These are phyloP conservation scores for Fusarium equiseti DNA, from an alignment of 2,329 filamentous ascomycete species.

Conservation along the genomic window DNA sequence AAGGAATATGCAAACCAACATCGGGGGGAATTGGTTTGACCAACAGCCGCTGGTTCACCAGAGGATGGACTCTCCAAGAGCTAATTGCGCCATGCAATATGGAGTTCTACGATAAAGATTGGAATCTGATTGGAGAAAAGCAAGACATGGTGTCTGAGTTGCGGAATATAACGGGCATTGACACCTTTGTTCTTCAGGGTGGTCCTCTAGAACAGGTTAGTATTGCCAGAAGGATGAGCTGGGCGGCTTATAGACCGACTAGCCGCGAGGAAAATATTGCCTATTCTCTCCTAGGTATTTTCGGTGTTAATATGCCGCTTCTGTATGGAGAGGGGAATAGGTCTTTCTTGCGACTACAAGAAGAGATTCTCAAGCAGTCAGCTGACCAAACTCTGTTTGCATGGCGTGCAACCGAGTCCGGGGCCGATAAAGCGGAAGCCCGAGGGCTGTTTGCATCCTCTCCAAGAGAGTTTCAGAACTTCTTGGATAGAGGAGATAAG, in stretches of 20 bases:
- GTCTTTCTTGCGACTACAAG: constrained; percentile 52
- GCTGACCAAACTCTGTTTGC: constrained; percentile 54
- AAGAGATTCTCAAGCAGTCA: constrained; percentile 51
- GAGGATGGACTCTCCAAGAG: constrained; percentile 46
- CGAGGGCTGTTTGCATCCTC: not conserved
- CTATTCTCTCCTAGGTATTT: constrained; percentile 53
- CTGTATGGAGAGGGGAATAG: constrained; percentile 52
- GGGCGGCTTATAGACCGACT: constrained; percentile 4
- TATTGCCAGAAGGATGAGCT: not conserved
- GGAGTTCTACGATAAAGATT: constrained; percentile 44
- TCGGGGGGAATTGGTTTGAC: not conserved
- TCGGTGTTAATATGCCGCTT: constrained; percentile 53
- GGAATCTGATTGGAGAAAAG: constrained; percentile 37
- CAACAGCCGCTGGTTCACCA: constrained; percentile 35
- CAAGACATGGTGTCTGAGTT: constrained; percentile 38
- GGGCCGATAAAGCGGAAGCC: not conserved
- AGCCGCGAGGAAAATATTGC: constrained; percentile 51
- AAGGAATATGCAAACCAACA: not conserved
- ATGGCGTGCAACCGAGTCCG: constrained; percentile 16
- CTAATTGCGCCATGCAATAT: constrained; percentile 40
- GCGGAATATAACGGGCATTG: constrained; percentile 52
- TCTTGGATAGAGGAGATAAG: not conserved
- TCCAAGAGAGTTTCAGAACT: not conserved
- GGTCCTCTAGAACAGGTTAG: not conserved
- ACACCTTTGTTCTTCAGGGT: not conserved